A percentile compares a stretch with the other conserved stretches of the same genome.
Evolutionary conservation across 2,329 filamentous ascomycete genomes (phyloP).

Genomic region (Coniochaeta sp.): DNA sequence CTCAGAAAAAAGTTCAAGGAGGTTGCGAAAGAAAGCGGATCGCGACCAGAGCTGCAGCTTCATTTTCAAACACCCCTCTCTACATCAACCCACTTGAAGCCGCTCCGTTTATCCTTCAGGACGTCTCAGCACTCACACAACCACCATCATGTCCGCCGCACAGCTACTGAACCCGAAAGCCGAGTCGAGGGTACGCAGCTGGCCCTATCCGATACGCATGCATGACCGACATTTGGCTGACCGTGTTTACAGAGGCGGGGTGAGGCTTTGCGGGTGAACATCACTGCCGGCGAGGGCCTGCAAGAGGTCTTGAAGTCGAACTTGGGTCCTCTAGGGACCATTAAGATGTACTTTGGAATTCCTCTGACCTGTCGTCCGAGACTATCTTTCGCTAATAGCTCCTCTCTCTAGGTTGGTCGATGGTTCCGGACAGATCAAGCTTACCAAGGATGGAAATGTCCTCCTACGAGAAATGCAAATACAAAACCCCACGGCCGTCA

Average conservation of each 20-base stretch:
- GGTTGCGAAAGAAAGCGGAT: not conserved
- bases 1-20: slow-evolving; percentile 1
- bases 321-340: slow-evolving; percentile 83
- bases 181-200: slow-evolving; percentile 75
- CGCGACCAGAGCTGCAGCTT: not conserved
- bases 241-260: slow-evolving; percentile 66
- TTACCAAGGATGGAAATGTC: slow-evolving; percentile 98
- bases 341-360: slow-evolving; percentile 73
- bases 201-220: slow-evolving; percentile 10
- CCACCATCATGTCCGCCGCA: slow-evolving; percentile 74
- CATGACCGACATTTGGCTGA: slow-evolving; percentile 23
- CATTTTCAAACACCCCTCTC: not conserved
- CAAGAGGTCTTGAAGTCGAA: slow-evolving; percentile 96
- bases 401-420: slow-evolving; percentile 51
- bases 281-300: slow-evolving; percentile 87
- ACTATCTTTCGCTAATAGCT: slow-evolving; percentile 2
- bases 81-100: not conserved
- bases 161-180: slow-evolving; percentile 98
- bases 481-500: slow-evolving; percentile 93
- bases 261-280: slow-evolving; percentile 95
- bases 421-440: slow-evolving; percentile 78
- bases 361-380: not conserved
- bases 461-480: slow-evolving; percentile 78
- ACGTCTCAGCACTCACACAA: not conserved
- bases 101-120: not conserved